Percentiles rank a stretch among this genome's conserved stretches.
These are phyloP conservation scores for Coniferiporia weirii DNA, from an alignment of 1,284 basidiomycete genomes.

Conservation along the genomic window DNA sequence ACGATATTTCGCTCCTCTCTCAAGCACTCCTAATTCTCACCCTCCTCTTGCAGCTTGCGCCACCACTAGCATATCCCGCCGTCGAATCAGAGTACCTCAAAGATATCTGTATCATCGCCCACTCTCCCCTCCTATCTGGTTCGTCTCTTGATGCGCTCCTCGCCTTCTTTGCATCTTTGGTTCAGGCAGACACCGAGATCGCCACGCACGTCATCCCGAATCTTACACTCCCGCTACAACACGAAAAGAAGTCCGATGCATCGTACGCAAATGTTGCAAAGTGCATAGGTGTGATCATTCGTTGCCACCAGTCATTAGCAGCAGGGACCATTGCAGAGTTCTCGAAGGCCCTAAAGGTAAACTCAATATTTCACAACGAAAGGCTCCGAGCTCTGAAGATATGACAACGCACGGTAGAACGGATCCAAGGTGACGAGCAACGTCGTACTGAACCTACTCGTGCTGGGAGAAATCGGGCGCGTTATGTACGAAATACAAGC, in stretches of 20 bases:
- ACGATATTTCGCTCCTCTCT: conserved; percentile 75
- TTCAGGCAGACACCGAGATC: conserved; percentile 78
- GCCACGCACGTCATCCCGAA: conserved; percentile 71
- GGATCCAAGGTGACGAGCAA: conserved; percentile 62
- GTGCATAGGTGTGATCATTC: conserved; percentile 78
- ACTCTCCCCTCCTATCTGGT: conserved; percentile 73
- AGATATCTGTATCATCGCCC: conserved; percentile 66
- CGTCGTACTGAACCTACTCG: conserved; percentile 78
- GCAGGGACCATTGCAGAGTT: conserved; percentile 80
- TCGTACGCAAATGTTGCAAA: conserved; percentile 72
- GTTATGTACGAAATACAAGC: conserved; percentile 56
- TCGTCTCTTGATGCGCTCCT: conserved; percentile 75
- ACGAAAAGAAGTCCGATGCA: conserved; percentile 48
- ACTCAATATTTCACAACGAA: not conserved
- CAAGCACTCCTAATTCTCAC: conserved; percentile 69
- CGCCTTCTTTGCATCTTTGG: conserved; percentile 75
- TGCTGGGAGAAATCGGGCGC: conserved; percentile 87
- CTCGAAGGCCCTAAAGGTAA: conserved; percentile 70
- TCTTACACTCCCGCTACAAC: conserved; percentile 58
- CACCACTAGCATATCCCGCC: conserved; percentile 58
- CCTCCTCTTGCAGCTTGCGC: conserved; percentile 65
- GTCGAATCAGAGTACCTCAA: conserved; percentile 68
- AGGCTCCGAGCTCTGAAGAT: not conserved
- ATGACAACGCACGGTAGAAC: conserved; percentile 33
- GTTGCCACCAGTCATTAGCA: conserved; percentile 60